phyloP scores from a whole-genome alignment of 768 basidiomycete species.

The Daedalea quercina region DNA sequence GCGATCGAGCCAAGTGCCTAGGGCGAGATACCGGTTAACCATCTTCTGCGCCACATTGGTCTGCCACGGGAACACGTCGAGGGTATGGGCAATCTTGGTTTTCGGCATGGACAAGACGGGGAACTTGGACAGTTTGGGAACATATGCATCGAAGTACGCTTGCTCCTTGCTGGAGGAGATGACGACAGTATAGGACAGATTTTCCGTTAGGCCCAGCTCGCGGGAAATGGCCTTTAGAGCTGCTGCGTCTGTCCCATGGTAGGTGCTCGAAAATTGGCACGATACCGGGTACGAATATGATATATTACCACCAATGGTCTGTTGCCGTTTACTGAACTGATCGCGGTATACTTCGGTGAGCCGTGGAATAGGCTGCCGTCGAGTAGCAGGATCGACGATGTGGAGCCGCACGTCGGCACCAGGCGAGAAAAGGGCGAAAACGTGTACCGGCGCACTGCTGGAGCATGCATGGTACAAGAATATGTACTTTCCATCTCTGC shows the following conservation, averaged over 20 bases:
- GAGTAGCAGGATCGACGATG: slow-evolving; percentile 86
- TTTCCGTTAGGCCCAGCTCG: slow-evolving; percentile 73
- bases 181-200: slow-evolving; percentile 67
- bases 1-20: slow-evolving; percentile 77
- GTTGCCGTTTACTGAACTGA: slow-evolving; percentile 44
- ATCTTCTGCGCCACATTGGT: slow-evolving; percentile 75
- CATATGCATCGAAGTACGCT: slow-evolving; percentile 68
- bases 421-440: slow-evolving; percentile 85
- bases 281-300: slow-evolving; percentile 60
- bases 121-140: slow-evolving; percentile 73
- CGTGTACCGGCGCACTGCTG: slow-evolving; percentile 66
- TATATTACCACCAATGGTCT: slow-evolving; percentile 31
- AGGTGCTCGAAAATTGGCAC: slow-evolving; percentile 58
- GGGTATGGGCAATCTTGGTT: slow-evolving; percentile 62
- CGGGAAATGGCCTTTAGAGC: slow-evolving; percentile 85
- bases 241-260: slow-evolving; percentile 71
- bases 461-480: slow-evolving; percentile 87
- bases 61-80: slow-evolving; percentile 89
- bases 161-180: slow-evolving; percentile 85
- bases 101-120: slow-evolving; percentile 86
- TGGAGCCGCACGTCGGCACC: slow-evolving; percentile 67
- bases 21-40: slow-evolving; percentile 71
- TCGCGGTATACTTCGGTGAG: slow-evolving; percentile 72
- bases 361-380: slow-evolving; percentile 73
- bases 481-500: slow-evolving; percentile 64